Percentiles rank a stretch among this genome's conserved stretches.
Conservation (phyloP, 176 grass and related monocot genomes). For the Triticum dicoccoides region DNA sequence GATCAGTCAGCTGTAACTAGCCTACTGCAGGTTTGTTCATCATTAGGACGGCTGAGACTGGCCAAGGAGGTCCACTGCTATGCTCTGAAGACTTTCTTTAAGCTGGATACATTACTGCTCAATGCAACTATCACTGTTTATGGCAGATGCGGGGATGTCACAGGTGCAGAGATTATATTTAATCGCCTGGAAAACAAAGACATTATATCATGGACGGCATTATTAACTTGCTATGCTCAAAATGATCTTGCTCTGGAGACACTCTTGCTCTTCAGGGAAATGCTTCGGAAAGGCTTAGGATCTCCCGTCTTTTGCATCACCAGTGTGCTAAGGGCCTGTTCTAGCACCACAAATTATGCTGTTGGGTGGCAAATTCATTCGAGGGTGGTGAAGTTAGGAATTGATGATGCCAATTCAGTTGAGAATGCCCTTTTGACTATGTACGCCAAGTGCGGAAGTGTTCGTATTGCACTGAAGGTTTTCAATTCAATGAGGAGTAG, state of each 20-base stretch:
- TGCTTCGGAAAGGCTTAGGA: constrained; percentile 46
- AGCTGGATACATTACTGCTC: constrained; percentile 41
- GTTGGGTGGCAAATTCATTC: constrained; percentile 56
- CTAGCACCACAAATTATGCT: constrained; percentile 34
- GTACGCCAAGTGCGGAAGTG: constrained; percentile 64
- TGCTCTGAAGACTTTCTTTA: constrained; percentile 42
- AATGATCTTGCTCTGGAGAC: constrained; percentile 44
- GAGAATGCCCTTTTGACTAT: constrained; percentile 64
- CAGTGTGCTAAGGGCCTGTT: constrained; percentile 55
- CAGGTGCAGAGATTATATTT: constrained; percentile 48
- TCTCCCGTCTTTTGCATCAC: constrained; percentile 54
- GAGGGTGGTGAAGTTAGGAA: constrained; percentile 47
- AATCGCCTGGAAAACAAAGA: constrained; percentile 39
- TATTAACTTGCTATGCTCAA: constrained; percentile 60
- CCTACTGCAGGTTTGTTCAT: constrained; percentile 54
- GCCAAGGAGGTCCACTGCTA: constrained; percentile 62
- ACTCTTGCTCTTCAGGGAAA: constrained; percentile 54
- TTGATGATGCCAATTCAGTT: constrained; percentile 43
- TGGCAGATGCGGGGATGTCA: constrained; percentile 53
- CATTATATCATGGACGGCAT: constrained; percentile 69
- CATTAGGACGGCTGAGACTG: constrained; percentile 30
- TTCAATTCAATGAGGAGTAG: constrained; percentile 52
- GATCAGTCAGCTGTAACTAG: constrained; percentile 48
- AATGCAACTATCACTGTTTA: constrained; percentile 70
- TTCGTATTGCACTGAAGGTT: constrained; percentile 36